Evolutionary conservation across 1,139 yeast species (phyloP).

Genomic region (Diutina ranongensis): DNA sequence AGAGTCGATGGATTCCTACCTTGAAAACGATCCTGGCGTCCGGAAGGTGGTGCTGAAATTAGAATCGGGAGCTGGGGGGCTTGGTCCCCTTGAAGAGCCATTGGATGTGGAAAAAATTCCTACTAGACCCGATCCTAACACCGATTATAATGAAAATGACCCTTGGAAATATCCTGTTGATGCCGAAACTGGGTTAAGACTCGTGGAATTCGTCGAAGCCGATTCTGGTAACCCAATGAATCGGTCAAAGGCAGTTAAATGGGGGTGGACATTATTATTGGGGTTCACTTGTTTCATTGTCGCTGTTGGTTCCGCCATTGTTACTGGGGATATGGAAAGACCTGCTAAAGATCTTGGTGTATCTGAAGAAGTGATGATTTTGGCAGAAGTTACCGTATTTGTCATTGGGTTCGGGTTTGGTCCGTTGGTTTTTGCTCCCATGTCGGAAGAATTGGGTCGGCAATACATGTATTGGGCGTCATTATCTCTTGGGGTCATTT

Average conservation of each 20-base stretch:
- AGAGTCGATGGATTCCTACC: not conserved
- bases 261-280: conserved; percentile 44
- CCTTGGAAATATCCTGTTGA: conserved; percentile 53
- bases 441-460: conserved; percentile 63
- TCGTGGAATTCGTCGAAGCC: conserved; percentile 43
- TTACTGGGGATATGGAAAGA: conserved; percentile 46
- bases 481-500: conserved; percentile 45
- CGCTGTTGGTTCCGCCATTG: conserved; percentile 51
- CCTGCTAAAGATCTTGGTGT: conserved; percentile 43
- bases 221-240: conserved; percentile 53
- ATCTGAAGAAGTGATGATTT: conserved; percentile 41
- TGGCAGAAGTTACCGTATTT: conserved; percentile 43
- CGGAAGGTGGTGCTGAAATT: not conserved
- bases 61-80: conserved; percentile 6
- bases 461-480: conserved; percentile 44
- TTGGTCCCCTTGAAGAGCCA: conserved; percentile 45
- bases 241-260: conserved; percentile 33
- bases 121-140: conserved; percentile 25
- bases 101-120: conserved; percentile 30
- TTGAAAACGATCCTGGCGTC: conserved; percentile 3
- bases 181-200: conserved; percentile 38
- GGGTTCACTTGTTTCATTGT: conserved; percentile 47
- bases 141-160: conserved; percentile 36
- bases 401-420: conserved; percentile 75
- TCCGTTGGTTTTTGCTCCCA: conserved; percentile 65